phyloP scores from a whole-genome alignment of 2,329 filamentous ascomycete species.

The Xylaria digitata region DNA sequence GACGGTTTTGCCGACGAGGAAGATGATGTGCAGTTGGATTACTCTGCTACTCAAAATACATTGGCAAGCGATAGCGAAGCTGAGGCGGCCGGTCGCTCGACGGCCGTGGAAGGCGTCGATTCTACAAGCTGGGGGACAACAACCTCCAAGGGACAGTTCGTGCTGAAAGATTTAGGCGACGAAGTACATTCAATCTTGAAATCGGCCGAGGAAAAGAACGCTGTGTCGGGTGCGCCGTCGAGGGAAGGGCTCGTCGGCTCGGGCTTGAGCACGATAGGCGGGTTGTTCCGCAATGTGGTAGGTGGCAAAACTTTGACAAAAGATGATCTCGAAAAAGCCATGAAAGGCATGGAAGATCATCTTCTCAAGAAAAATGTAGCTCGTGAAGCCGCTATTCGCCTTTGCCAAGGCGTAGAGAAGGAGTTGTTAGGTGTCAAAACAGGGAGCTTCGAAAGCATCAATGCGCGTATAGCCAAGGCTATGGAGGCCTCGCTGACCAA shows the following conservation, averaged over 20 bases:
- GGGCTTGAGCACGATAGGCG: conserved; percentile 83
- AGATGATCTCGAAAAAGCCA: conserved; percentile 87
- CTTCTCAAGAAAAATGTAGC: conserved; percentile 96
- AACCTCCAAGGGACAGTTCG: conserved; percentile 89
- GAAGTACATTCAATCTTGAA: conserved; percentile 92
- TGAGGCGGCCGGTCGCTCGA: conserved; percentile 62
- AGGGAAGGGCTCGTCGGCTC: conserved; percentile 78
- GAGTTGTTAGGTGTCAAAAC: conserved; percentile 93
- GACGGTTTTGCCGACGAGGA: conserved; percentile 89
- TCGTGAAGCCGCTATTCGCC: conserved; percentile 87
- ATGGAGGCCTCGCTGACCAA: conserved; percentile 94
- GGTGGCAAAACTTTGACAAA: conserved; percentile 93
- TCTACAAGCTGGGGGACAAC: conserved; percentile 85
- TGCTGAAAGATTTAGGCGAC: conserved; percentile 91
- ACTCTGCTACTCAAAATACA: conserved; percentile 73
- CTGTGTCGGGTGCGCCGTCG: conserved; percentile 57
- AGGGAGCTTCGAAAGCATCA: conserved; percentile 88
- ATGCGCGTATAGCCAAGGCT: conserved; percentile 82
- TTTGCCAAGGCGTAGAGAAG: conserved; percentile 91
- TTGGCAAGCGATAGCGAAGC: conserved; percentile 64
- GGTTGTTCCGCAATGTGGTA: conserved; percentile 92
- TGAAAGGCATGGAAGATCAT: conserved; percentile 97
- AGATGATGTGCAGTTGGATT: conserved; percentile 83
- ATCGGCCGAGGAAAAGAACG: conserved; percentile 76
- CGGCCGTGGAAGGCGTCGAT: conserved; percentile 78